Evolutionary conservation across 2,329 filamentous ascomycete genomes (phyloP).

Genomic region (Aspergillus calidoustus): DNA sequence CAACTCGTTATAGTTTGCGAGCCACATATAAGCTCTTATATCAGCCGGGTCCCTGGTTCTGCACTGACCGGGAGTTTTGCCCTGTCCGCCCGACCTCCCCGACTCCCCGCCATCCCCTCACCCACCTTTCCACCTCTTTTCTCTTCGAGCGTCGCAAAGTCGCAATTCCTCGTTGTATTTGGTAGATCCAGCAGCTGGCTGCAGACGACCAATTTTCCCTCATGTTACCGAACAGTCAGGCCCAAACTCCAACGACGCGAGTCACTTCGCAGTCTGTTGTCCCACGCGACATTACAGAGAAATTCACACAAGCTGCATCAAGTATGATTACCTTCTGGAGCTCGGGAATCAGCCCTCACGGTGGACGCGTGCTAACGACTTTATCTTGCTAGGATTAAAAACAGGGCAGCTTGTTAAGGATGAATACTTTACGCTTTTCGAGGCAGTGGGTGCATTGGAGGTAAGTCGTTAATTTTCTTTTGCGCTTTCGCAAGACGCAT

Average conservation of each 20-base stretch:
- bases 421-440: constrained; percentile 91
- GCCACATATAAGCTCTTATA: constrained; percentile 5
- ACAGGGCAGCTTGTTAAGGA: constrained; percentile 90
- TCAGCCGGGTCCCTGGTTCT: constrained; percentile 4
- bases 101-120: constrained; percentile 25
- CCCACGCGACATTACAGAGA: constrained; percentile 59
- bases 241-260: constrained; percentile 36
- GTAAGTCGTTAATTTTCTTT: constrained; percentile 38
- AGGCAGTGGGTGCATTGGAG: constrained; percentile 80
- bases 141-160: constrained; percentile 8
- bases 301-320: constrained; percentile 57
- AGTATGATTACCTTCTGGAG: constrained; percentile 41
- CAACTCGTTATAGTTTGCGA: constrained; percentile 16
- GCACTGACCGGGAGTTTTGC: constrained; percentile 26
- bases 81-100: constrained; percentile 28
- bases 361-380: constrained; percentile 15
- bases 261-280: constrained; percentile 42
- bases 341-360: background rate
- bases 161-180: constrained; percentile 13
- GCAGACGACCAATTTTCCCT: constrained; percentile 28
- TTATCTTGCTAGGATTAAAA: constrained; percentile 62
- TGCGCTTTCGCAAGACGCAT: background rate
- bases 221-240: constrained; percentile 43
- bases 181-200: constrained; percentile 31
- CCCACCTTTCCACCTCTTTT: constrained; percentile 17